Base-by-base conservation (phyloP, 2,329 filamentous ascomycete genomes). In the Falciphora oryzae region DNA sequence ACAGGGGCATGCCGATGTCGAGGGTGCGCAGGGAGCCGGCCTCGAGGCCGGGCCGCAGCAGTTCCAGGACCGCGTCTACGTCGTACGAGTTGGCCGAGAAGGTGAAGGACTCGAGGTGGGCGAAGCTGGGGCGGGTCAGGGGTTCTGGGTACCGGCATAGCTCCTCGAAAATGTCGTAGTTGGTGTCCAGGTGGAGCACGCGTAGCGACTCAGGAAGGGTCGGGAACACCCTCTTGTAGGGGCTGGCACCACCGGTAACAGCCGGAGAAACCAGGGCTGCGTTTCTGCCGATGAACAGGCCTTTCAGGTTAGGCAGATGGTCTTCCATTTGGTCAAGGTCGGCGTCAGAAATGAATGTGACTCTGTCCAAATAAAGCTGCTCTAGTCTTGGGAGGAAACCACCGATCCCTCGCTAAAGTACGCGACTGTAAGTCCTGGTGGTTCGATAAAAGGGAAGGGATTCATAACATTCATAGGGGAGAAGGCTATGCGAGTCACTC, bases 61-160 rank as follows among this genome's bases (percentile, higher is more conserved):
- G 11, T 14, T 58, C 35, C 13, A 65, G 62, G 28, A 66, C 28
- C 28, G 31, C 56, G 11, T 38, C 57, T 10, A 63, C 57, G 53
- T 31, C 14, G n/a, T 64, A 14, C 3, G 38, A 22, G 13, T 57
- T 38, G 31, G 44, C 29, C 22, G 44, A 58, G 56, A 65, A 65
- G 22, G 64, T 64, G 31, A 68, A 67, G 8, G 27, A 18, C 35
- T 69, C 66, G 50, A 69, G 67, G 2, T 63, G 27, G 2, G 50
- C 16, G 44, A 61, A 27, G 29, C 18, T 38, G 18, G 25, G 35
- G 13, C 60, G 60, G 32, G 11, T 28, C 13, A 28, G 60, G 25
- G 60, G 60, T 18, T 29, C 32, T 5, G 22, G 6, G 22, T 31
- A 38, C 18, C 38, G n/a, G 25, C 61, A 64, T 27, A 66, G 22